Evolutionary conservation across 2,329 filamentous ascomycete species (phyloP), one percentile per base, ranked within the genome.

Genomic region (Rhinocladiella similis): DNA sequence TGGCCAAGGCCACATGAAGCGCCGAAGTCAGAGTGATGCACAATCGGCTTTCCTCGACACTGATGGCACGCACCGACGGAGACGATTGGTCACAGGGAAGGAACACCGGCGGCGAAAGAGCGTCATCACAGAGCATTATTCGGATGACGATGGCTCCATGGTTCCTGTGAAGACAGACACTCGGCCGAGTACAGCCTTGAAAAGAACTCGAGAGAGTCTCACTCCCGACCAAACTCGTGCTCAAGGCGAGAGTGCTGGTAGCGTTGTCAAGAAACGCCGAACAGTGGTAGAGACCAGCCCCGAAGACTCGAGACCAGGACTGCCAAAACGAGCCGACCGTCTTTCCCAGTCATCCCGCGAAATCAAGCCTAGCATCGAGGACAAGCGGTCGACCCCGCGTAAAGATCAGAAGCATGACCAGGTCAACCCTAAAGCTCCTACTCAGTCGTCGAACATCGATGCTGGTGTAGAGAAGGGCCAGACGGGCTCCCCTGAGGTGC

Each of bases 201-300:
- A 78, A 63, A 71, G 75, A 38, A 67, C 70, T 25, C 72, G 75
- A 42, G 70, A 67, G 47, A 77, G 74, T 54, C 65, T 67, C 19
- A 75, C 74, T n/a, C 75, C 74, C 3, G 71, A 74, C 52, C 62
- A 53, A 14, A 52, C 47, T 10, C 47, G 46, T 3, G 36, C 47
- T 12, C 59, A 59, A 29, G 53, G 41, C 25, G 54, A 53, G 14
- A 54, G 43, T n/a, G 54, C 52, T 39, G 53, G 54, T 13, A 70
- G 72, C 16, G 49, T 64, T n/a, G 69, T 72, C 13, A 75, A 74
- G 64, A 77, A 77, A 65, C 74, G 74, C 56, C 67, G 74, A 48
- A 73, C 73, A 6, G 68, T 77, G 36, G 67, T 71, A 2, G 75
- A 77, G 41, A 75, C 74, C 43, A 73, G 48, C 62, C 60, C 70